Evolutionary conservation across 176 grass and related monocot species (phyloP), one percentile per base, ranked within the genome.

Genomic region (Triticum turgidum): DNA sequence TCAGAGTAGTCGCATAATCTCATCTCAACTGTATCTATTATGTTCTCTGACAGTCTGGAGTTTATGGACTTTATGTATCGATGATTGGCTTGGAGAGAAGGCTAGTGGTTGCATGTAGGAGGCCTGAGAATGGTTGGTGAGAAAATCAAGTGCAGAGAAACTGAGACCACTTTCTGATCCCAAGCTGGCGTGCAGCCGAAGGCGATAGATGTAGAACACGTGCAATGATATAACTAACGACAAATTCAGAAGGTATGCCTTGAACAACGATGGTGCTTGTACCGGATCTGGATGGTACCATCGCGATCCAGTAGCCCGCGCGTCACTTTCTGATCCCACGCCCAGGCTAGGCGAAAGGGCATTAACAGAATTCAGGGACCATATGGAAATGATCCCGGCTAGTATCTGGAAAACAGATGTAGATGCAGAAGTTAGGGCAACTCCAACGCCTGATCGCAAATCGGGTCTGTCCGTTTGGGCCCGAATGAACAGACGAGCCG

Each of bases 251-350:
- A 45, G 25, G 45, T 18, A 7, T 58, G 42, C 17, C 42, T 15
- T 15, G 61, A 85, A 68, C 62, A 58, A 56, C 83, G 30, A 30
- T 49, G 11, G 38, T 65, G 24, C 24, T 44, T 37, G 18, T 59
- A 59, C 54, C 18, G 54, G 18, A 29, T 69, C 18, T 3, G 54
- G 27, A 29, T 69, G 17, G 56, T 11, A 67, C 20, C 72, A 38
- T 37, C 66, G 37, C 20, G 7, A 51, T 21, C 17, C 64, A 71
- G 64, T 9, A 42, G 45, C 47, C 69, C 24, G 11, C 20, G 9
- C 73, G 30, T 90, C 73, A 6, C 80, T 87, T 25, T 86, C 73
- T 54, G 52, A 90, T 32, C 64, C 18, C 37, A 21, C n/a, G 18
- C 52, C 29, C 12, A 41, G 52, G 15, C 17, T 35, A 64, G 54